These are phyloP conservation scores for Chenopodium formosanum DNA, from an alignment of 148 eudicot genomes.

Conservation along the genomic window DNA sequence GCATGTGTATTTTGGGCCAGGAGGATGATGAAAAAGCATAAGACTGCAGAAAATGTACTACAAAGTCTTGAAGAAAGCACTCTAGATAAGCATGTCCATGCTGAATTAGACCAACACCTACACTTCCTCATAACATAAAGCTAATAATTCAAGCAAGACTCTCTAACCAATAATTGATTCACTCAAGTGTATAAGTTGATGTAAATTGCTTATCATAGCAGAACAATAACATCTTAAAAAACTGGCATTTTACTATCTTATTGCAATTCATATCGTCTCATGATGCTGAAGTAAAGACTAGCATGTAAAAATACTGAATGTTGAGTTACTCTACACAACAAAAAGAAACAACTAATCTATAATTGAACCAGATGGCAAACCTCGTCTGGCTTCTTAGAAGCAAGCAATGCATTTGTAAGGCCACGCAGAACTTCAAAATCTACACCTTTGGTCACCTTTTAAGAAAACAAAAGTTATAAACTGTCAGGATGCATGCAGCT, in stretches of 20 bases:
- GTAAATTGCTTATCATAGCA: neutral
- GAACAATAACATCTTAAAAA: neutral
- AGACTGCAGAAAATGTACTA: neutral
- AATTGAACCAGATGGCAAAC: conserved; percentile 35
- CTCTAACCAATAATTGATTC: neutral
- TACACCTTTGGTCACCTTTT: conserved; percentile 51
- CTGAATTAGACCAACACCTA: neutral
- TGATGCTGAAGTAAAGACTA: neutral
- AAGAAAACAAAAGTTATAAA: conserved; percentile 23
- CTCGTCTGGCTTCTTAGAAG: conserved; percentile 89
- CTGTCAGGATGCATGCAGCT: neutral
- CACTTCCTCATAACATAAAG: neutral
- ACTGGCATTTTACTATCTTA: neutral
- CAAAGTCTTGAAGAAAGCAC: neutral
- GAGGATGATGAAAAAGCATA: neutral
- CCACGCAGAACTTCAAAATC: conserved; percentile 87
- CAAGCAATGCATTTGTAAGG: conserved; percentile 86
- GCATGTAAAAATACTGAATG: neutral
- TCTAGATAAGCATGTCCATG: neutral
- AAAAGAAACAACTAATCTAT: neutral
- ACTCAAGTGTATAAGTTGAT: neutral
- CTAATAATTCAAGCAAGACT: neutral
- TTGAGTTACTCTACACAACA: neutral
- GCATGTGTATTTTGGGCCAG: neutral
- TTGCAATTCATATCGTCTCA: neutral